Evolutionary conservation across 163 green algal species (phyloP), one percentile per base, ranked within the genome.

Genomic region (Scenedesmus sp.): DNA sequence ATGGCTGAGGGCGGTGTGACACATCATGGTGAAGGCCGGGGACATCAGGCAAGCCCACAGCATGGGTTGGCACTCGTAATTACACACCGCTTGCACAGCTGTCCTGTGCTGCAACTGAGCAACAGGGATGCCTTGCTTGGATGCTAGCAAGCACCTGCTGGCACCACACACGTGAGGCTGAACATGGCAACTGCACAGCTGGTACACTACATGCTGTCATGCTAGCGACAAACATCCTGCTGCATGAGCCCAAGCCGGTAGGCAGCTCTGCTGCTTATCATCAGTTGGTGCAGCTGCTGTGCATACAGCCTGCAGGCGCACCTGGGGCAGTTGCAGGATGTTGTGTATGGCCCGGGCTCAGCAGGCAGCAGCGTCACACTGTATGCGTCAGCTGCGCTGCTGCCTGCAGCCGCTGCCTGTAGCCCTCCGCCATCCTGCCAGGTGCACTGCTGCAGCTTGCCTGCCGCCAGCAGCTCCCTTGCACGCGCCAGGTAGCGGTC

Each of bases 371-470:
- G 70, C 1, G 70, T 23, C 70, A 79, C 70, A 13, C 46, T 79
- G 70, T 79, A 79, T 18, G 20, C 70, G 5, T 79, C 70, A 79
- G 70, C 46, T 2, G 70, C 70, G 23, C 70, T 79, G 59, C 59
- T 64, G 70, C 70, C 70, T 52, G 70, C 70, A 13, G 70, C 70
- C 70, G 46, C 23, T 79, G 70, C 70, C 70, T 79, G 70, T 23
- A 79, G 70, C 23, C 70, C 70, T 13, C 70, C 70, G 13, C 46
- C 70, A 52, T 79, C 70, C 70, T 79, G 70, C 70, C 70, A 79
- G 23, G 70, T 79, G 70, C 70, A 79, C 70, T 79, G 70, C 70
- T 79, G 70, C 70, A 79, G 70, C 70, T 79, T 79, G 70, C 70
- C 70, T 52, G 70, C 70, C 46, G 70, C 70, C 70, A 79, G 46